phyloP scores from a whole-genome alignment of 805 yeast genomes.

The Sugiyamaella qingdaonensis region DNA sequence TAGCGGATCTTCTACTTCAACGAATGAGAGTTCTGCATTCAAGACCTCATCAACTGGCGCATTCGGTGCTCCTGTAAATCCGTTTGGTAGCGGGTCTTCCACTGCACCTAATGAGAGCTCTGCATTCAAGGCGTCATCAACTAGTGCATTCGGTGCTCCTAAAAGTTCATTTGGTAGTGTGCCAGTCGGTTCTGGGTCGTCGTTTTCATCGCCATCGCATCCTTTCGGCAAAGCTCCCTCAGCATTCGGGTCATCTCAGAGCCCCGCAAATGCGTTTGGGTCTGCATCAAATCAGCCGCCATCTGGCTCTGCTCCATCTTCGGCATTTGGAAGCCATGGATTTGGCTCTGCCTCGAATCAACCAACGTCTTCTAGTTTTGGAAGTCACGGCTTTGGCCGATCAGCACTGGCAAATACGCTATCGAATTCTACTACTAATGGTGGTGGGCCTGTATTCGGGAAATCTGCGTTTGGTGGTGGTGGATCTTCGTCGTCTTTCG shows the following conservation, averaged over 20 bases:
- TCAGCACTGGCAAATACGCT: constrained; percentile 21
- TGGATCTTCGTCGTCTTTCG: constrained; percentile 3
- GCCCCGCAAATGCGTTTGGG: not conserved
- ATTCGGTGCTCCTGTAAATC: not conserved
- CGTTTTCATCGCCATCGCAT: not conserved
- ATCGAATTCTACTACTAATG: not conserved
- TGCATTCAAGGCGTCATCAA: not conserved
- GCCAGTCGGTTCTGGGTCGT: not conserved
- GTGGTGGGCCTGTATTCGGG: not conserved
- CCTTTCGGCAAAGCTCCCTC: no score
- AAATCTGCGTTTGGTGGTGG: constrained; percentile 10
- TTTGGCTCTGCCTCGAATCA: not conserved
- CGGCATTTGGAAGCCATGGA: not conserved
- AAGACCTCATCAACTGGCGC: not conserved
- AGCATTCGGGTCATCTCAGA: no score
- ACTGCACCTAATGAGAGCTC: no score
- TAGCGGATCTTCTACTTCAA: no score
- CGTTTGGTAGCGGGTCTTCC: no score
- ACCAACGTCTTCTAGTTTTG: constrained; percentile 9
- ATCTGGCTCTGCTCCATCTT: no score
- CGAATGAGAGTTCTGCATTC: not conserved
- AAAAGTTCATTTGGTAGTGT: no score
- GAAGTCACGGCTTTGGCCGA: constrained; percentile 8
- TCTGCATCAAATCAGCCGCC: not conserved
- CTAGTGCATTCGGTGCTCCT: not conserved